Evolutionary conservation across 2,329 filamentous ascomycete species (phyloP).

Genomic region (Exophiala sideris): DNA sequence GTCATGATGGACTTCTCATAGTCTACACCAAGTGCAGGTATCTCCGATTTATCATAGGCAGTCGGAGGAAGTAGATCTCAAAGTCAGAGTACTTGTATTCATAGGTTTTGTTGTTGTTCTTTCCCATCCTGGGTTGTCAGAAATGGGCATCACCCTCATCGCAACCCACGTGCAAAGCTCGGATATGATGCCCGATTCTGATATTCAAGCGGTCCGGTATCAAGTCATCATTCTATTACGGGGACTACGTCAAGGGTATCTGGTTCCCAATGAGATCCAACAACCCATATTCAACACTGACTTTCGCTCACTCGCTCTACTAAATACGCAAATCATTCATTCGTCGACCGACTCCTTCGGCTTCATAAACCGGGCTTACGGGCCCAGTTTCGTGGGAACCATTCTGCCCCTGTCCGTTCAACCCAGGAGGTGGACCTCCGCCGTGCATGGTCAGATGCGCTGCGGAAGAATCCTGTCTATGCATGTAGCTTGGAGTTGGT

Average conservation of each 20-base stretch:
- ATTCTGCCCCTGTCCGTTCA: neutral
- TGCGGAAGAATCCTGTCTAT: conserved; percentile 23
- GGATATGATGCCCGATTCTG: neutral
- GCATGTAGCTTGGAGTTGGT: conserved; percentile 23
- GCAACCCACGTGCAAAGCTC: neutral
- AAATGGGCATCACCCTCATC: no score
- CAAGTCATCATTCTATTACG: neutral
- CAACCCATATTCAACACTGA: neutral
- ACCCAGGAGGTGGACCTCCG: conserved; percentile 6
- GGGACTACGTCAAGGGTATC: neutral
- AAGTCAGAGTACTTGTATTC: neutral
- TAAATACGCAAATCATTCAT: conserved; percentile 24
- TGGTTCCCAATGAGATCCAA: neutral
- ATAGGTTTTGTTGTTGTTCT: neutral
- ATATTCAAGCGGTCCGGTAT: neutral
- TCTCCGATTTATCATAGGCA: neutral
- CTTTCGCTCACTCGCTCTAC: neutral
- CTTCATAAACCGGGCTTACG: conserved; percentile 17
- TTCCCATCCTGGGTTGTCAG: neutral
- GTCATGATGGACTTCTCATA: conserved; percentile 59
- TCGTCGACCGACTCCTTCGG: conserved; percentile 10
- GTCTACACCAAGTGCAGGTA: neutral
- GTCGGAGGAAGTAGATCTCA: neutral
- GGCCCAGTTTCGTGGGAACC: conserved; percentile 4
- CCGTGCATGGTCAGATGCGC: conserved; percentile 24